These are phyloP conservation scores for Boletus insuetus DNA, from an alignment of 768 basidiomycete species.

Conservation along the genomic window DNA sequence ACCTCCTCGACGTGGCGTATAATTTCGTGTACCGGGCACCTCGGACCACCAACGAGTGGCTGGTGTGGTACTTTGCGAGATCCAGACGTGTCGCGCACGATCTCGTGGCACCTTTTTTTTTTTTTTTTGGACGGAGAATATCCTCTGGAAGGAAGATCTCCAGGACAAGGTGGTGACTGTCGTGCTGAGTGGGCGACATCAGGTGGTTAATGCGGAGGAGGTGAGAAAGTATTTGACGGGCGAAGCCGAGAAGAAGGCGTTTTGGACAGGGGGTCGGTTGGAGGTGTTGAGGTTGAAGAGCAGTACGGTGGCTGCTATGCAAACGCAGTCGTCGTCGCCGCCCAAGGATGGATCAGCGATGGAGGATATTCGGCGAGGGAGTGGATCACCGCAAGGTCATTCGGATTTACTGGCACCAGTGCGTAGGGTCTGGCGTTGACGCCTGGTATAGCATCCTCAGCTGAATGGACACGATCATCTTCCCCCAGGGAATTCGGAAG, in stretches of 20 bases:
- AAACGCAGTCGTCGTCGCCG: conserved; percentile 37
- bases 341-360: conserved; percentile 29
- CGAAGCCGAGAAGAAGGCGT: conserved; percentile 12
- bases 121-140: conserved; percentile 68
- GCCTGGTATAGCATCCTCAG: conserved; percentile 39
- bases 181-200: conserved; percentile 39
- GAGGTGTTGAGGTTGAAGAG: too few species aligned
- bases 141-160: conserved; percentile 60
- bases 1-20: conserved; percentile 58
- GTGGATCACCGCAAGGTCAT: conserved; percentile 47
- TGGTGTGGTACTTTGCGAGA: conserved; percentile 71
- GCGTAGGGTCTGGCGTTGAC: conserved; percentile 55
- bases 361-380: conserved; percentile 29
- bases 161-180: conserved; percentile 31
- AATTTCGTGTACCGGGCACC: conserved; percentile 65
- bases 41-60: conserved; percentile 55
- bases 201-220: conserved; percentile 39
- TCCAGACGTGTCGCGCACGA: conserved; percentile 56
- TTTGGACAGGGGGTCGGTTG: conserved; percentile 32
- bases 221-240: conserved; percentile 42
- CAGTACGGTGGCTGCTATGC: conserved; percentile 49
- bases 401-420: conserved; percentile 70
- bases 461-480: conserved; percentile 39
- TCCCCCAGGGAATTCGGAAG: conserved; percentile 42
- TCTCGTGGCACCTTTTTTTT: conserved; percentile 53